Percentiles rank a stretch among this genome's conserved stretches.
Evolutionary conservation across 2,329 filamentous ascomycete species (phyloP).

Genomic region (Aspergillus clavatus): DNA sequence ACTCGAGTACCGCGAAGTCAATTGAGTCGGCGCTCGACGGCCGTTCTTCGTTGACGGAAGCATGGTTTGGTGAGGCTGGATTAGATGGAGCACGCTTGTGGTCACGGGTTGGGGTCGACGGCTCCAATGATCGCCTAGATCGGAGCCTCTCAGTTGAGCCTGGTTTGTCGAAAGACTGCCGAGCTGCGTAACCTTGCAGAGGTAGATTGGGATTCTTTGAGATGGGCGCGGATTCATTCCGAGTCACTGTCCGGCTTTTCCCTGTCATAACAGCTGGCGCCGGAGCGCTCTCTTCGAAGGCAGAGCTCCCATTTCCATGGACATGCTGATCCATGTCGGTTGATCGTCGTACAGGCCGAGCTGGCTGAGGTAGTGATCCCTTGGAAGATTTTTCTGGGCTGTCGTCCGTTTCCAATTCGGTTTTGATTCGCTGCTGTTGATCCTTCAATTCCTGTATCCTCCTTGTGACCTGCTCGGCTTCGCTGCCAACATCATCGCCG

Average conservation of each 20-base stretch:
- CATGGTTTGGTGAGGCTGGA: constrained; percentile 37
- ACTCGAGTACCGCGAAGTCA: constrained; percentile 80
- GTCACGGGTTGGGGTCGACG: constrained; percentile 21
- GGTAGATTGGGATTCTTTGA: constrained; percentile 26
- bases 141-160: constrained; percentile 26
- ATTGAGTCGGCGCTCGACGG: constrained; percentile 79
- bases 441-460: constrained; percentile 55
- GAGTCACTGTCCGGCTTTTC: constrained; percentile 36
- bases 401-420: constrained; percentile 41
- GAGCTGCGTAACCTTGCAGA: constrained; percentile 19
- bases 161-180: constrained; percentile 26
- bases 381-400: constrained; percentile 24
- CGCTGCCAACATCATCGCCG: constrained; percentile 35
- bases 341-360: constrained; percentile 13
- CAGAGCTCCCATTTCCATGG: constrained; percentile 3
- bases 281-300: constrained; percentile 60
- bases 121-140: constrained; percentile 27
- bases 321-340: constrained; percentile 11
- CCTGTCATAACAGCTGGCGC: constrained; percentile 64
- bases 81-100: constrained; percentile 39
- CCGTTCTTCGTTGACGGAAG: constrained; percentile 60
- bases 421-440: constrained; percentile 52
- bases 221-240: constrained; percentile 23
- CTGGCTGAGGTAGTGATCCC: constrained; percentile 10
- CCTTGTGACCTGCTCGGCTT: constrained; percentile 54